These are phyloP conservation scores for Raddia guianensis DNA, from an alignment of 176 grass and related monocot genomes.

Conservation along the genomic window DNA sequence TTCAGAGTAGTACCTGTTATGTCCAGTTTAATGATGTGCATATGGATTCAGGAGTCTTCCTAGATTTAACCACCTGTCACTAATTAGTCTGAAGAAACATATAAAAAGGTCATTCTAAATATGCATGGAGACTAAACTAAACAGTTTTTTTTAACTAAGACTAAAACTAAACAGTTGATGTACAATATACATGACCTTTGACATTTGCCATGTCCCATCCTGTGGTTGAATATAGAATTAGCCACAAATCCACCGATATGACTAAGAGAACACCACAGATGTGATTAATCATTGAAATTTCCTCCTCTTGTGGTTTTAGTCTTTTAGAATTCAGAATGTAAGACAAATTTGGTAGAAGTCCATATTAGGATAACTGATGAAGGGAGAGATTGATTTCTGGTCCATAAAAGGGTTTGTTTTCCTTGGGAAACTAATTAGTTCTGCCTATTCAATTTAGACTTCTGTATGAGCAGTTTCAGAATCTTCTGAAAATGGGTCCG, in stretches of 20 bases:
- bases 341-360: slow-evolving; percentile 10
- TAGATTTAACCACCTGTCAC: neutral
- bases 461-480: too few species aligned
- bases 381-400: neutral
- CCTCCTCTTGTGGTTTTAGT: neutral
- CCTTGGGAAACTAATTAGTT: too few species aligned
- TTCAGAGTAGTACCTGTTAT: neutral
- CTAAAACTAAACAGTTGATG: too few species aligned
- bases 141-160: too few species aligned
- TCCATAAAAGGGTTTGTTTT: slow-evolving; percentile 5
- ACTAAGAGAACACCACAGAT: too few species aligned
- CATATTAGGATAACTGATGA: neutral
- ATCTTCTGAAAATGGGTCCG: too few species aligned
- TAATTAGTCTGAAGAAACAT: neutral
- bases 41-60: neutral
- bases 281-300: too few species aligned
- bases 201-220: too few species aligned
- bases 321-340: slow-evolving; percentile 7
- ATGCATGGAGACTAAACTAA: slow-evolving; percentile 11
- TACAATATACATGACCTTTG: too few species aligned
- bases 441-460: too few species aligned
- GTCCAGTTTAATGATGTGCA: neutral
- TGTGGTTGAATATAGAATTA: too few species aligned
- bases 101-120: neutral
- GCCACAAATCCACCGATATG: too few species aligned